Evolutionary conservation across 257 asterid species (phyloP).

Genomic region (Solanum infundibuliforme): DNA sequence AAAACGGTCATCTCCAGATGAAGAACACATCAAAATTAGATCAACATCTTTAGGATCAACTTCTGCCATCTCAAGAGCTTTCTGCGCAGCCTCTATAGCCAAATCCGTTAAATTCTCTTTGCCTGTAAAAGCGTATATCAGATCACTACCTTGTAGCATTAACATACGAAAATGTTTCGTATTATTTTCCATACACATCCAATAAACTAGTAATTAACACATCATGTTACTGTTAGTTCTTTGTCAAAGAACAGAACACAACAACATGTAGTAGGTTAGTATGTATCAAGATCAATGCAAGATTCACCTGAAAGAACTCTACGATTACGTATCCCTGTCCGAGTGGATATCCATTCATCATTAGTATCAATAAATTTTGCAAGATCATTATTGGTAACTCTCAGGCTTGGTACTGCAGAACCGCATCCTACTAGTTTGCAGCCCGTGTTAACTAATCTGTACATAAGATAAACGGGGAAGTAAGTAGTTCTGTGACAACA

Average conservation of each 20-base stretch:
- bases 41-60: constrained; percentile 69
- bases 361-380: constrained; percentile 53
- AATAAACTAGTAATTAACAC: neutral
- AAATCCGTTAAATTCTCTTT: constrained; percentile 53
- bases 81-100: constrained; percentile 62
- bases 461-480: neutral
- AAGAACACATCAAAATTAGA: constrained; percentile 67
- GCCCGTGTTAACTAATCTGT: constrained; percentile 52
- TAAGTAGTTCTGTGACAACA: neutral
- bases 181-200: neutral
- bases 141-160: neutral
- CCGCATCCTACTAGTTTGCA: constrained; percentile 93
- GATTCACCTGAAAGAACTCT: constrained; percentile 61
- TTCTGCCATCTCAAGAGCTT: constrained; percentile 88
- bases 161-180: neutral
- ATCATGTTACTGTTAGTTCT: neutral
- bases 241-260: neutral
- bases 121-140: constrained; percentile 29
- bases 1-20: constrained; percentile 78
- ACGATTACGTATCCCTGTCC: constrained; percentile 78
- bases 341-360: constrained; percentile 83
- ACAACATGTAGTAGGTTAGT: neutral
- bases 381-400: constrained; percentile 75
- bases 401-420: constrained; percentile 68
- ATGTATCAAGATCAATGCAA: constrained; percentile 3